Evolutionary conservation across 495 filamentous ascomycete genomes (phyloP).

Genomic region (Poronia punctata): DNA sequence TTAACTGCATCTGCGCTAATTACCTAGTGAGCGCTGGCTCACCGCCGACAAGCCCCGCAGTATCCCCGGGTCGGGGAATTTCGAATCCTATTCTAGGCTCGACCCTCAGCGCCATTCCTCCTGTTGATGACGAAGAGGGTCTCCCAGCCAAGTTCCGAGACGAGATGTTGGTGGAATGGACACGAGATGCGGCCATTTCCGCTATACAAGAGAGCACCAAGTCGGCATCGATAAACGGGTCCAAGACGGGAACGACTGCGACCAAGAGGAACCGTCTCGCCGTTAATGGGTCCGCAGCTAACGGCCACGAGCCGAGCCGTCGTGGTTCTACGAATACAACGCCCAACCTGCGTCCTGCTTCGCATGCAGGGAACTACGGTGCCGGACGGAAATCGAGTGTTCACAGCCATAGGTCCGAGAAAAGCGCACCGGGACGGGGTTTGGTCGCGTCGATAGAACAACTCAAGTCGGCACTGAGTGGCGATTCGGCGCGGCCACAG

Average conservation of each 20-base stretch:
- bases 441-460: constrained; percentile 82
- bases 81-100: constrained; percentile 52
- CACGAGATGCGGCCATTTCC: constrained; percentile 60
- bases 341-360: constrained; percentile 34
- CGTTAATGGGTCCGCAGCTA: constrained; percentile 43
- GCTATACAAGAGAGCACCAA: constrained; percentile 60
- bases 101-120: constrained; percentile 29
- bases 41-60: constrained; percentile 60
- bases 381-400: constrained; percentile 33
- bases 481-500: constrained; percentile 55
- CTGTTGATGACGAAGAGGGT: constrained; percentile 28
- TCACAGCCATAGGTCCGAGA: constrained; percentile 42
- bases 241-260: constrained; percentile 53
- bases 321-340: constrained; percentile 33
- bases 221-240: constrained; percentile 64
- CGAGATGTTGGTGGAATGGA: constrained; percentile 65
- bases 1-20: constrained; percentile 61
- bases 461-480: constrained; percentile 47
- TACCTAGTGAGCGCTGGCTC: constrained; percentile 54
- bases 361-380: constrained; percentile 26
- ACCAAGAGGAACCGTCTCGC: constrained; percentile 50
- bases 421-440: constrained; percentile 51
- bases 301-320: constrained; percentile 30
- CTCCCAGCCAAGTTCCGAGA: constrained; percentile 52
- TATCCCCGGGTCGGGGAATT: constrained; percentile 62